A percentile compares a stretch with the other conserved stretches of the same genome.
Conservation (phyloP, 148 eudicot genomes). For the Vaccinium darrowii region DNA sequence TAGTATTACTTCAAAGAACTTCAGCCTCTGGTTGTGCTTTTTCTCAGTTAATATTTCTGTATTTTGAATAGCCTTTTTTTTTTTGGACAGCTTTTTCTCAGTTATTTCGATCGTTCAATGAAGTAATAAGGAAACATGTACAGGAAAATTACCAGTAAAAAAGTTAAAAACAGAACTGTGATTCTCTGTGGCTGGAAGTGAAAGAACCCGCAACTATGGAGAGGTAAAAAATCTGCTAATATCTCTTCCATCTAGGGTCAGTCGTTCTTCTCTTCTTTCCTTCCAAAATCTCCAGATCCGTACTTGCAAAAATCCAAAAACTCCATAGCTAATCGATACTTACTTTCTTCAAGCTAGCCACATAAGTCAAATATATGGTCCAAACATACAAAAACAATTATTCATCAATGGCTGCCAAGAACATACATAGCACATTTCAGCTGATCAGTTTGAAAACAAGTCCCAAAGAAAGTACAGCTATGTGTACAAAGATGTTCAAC, state of each 20-base stretch:
- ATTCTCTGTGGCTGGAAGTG: not conserved
- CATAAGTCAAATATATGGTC: conserved; percentile 75
- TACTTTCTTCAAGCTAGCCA: conserved; percentile 70
- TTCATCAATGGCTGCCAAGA: conserved; percentile 65
- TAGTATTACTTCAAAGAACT: not conserved
- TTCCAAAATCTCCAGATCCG: not conserved
- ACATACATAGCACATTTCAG: not conserved
- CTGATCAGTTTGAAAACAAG: not conserved
- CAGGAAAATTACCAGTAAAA: not conserved
- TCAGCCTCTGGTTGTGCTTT: not conserved
- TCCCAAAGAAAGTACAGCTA: not conserved
- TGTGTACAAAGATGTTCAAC: not conserved
- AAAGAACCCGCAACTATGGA: not conserved
- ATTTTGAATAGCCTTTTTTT: no score
- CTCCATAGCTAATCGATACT: conserved; percentile 18
- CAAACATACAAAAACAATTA: conserved; percentile 71
- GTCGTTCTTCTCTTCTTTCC: not conserved
- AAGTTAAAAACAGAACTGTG: not conserved
- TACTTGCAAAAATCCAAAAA: not conserved
- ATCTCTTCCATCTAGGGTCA: not conserved
- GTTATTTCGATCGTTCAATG: not conserved
- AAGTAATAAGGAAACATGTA: not conserved
- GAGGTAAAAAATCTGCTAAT: not conserved
- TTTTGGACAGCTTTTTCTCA: not conserved
- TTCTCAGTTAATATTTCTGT: not conserved